phyloP scores from a whole-genome alignment of 768 basidiomycete genomes.

The Agaricus subrufescens region DNA sequence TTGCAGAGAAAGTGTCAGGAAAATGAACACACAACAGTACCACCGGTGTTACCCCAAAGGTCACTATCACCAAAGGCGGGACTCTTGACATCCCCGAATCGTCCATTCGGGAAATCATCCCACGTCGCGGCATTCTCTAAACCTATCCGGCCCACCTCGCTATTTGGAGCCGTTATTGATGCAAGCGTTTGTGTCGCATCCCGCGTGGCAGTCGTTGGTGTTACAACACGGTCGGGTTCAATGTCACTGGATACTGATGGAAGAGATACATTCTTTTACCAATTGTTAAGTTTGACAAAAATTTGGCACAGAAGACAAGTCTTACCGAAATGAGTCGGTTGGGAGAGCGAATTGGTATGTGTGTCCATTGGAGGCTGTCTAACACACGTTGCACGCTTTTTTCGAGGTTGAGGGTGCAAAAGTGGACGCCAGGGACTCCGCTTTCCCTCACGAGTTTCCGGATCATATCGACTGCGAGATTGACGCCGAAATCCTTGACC shows the following conservation, averaged over 20 bases:
- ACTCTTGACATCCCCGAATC: constrained; percentile 96
- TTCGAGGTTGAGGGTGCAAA: constrained; percentile 96
- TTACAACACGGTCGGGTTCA: constrained; percentile 44
- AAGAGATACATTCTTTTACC: constrained; percentile 35
- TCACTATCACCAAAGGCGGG: constrained; percentile 87
- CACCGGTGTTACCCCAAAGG: constrained; percentile 68
- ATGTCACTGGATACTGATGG: constrained; percentile 16
- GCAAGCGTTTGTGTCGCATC: constrained; percentile 56
- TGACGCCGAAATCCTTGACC: constrained; percentile 93
- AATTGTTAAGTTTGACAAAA: constrained; percentile 2
- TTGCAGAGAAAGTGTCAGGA: not conserved
- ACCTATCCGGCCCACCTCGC: constrained; percentile 66
- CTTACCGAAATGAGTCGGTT: constrained; percentile 69
- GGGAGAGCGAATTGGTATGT: constrained; percentile 31
- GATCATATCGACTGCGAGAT: constrained; percentile 80
- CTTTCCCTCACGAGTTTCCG: constrained; percentile 48
- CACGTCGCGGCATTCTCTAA: constrained; percentile 74
- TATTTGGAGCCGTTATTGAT: constrained; percentile 40
- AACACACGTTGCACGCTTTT: constrained; percentile 88
- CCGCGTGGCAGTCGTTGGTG: constrained; percentile 60
- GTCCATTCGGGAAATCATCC: constrained; percentile 98
- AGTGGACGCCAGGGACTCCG: constrained; percentile 73
- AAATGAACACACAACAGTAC: constrained; percentile 39
- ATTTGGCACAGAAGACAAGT: constrained; percentile 3
- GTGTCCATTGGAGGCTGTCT: constrained; percentile 74